Conservation (phyloP, 2,329 filamentous ascomycete genomes). For the Aspergillus pseudotamarii region DNA sequence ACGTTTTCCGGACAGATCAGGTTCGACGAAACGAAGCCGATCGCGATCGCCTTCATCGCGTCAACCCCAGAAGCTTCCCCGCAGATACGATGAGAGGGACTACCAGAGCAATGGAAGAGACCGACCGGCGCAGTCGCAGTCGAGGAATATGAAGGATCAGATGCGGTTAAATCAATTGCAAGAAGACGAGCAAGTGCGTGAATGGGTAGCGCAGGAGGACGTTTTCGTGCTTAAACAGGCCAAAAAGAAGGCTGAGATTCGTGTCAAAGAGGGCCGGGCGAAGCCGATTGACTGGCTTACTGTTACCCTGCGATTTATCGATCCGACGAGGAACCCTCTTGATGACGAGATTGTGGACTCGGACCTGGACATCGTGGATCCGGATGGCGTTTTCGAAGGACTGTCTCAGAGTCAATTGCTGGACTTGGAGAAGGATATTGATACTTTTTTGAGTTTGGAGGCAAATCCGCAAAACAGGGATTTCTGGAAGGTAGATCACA, state of each 20-base stretch:
- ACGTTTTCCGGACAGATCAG: slow-evolving; percentile 35
- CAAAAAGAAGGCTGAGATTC: slow-evolving; percentile 96
- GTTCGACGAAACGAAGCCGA: slow-evolving; percentile 40
- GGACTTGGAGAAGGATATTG: slow-evolving; percentile 82
- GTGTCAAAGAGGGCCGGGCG: slow-evolving; percentile 86
- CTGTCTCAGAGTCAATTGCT: slow-evolving; percentile 67
- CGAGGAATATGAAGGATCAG: slow-evolving; percentile 47
- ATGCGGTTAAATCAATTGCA: slow-evolving; percentile 59
- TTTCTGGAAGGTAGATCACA: slow-evolving; percentile 72
- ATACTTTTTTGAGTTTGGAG: slow-evolving; percentile 78
- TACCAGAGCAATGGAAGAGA: slow-evolving; percentile 27
- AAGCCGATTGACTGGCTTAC: slow-evolving; percentile 93
- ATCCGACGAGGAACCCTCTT: slow-evolving; percentile 74
- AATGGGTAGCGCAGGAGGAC: slow-evolving; percentile 94
- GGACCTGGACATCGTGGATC: slow-evolving; percentile 78
- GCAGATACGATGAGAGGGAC: slow-evolving; percentile 36
- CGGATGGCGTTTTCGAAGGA: slow-evolving; percentile 76
- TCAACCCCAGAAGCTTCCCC: slow-evolving; percentile 40
- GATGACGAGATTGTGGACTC: slow-evolving; percentile 80
- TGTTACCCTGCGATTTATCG: slow-evolving; percentile 85
- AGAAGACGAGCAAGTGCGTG: slow-evolving; percentile 74
- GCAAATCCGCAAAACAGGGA: slow-evolving; percentile 74
- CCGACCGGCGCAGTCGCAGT: slow-evolving; percentile 25
- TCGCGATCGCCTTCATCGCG: slow-evolving; percentile 48
- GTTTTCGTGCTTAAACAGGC: slow-evolving; percentile 94